Evolutionary conservation across 495 filamentous ascomycete species (phyloP).

Genomic region (Massariosphaeria phaeospora): DNA sequence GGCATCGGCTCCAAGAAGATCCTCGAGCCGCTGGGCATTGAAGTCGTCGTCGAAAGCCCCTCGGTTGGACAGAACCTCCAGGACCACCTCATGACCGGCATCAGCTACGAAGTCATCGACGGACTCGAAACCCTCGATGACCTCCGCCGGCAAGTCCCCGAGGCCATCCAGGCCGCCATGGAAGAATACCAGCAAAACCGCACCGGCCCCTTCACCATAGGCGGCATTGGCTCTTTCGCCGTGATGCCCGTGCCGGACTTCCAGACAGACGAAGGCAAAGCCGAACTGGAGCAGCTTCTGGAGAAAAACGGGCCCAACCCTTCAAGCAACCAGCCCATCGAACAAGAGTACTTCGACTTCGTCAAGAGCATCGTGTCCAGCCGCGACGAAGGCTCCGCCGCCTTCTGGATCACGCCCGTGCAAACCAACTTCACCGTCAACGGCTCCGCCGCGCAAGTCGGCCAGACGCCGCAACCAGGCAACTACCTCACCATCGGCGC

Average conservation of each 20-base stretch:
- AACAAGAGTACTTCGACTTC: too few species aligned
- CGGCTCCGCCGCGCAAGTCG: conserved; percentile 6
- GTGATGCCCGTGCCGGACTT: conserved; percentile 9
- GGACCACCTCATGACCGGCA: conserved; percentile 5
- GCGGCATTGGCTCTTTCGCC: conserved; percentile 4
- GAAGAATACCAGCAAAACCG: conserved; percentile 2
- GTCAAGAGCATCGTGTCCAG: background rate
- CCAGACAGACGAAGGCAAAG: too few species aligned
- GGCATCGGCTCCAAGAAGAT: conserved; percentile 50
- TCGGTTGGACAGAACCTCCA: conserved; percentile 14
- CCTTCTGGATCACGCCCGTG: conserved; percentile 8
- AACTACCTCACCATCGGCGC: conserved; percentile 17
- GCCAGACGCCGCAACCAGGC: conserved; percentile 23
- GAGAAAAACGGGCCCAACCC: too few species aligned
- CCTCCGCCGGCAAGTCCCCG: conserved; percentile 16
- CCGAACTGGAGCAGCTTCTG: too few species aligned
- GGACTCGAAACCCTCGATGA: conserved; percentile 41
- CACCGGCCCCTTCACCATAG: conserved; percentile 4
- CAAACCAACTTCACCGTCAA: conserved; percentile 5
- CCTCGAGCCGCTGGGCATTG: conserved; percentile 43
- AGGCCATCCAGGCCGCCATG: background rate
- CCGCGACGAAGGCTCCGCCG: background rate
- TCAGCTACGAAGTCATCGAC: conserved; percentile 43
- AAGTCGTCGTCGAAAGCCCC: conserved; percentile 46
- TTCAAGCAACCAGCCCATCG: background rate